Evolutionary conservation across 2,329 filamentous ascomycete species (phyloP), one percentile per base, ranked within the genome.

Genomic region (Colletotrichum echinochloae): DNA sequence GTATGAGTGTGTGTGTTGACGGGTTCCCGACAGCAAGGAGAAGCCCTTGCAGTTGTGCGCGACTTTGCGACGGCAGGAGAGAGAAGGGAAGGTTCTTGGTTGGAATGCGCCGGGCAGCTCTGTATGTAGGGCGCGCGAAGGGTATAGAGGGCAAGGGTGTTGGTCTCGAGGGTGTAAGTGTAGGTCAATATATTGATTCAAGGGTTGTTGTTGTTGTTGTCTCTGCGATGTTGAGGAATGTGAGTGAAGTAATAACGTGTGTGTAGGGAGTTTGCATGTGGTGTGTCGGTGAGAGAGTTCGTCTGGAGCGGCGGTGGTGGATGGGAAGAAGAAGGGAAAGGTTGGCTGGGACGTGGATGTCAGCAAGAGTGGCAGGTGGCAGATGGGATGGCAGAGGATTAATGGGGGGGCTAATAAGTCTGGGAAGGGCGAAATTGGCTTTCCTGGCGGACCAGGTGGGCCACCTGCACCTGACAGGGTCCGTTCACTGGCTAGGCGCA

Each of bases 311-410:
- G 52, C 44, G 62, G 62, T 66, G 46, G 59, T 30, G 41, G 41
- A 23, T 54, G 30, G 67, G 66, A 71, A 69, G 66, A 71, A 69
- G 69, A 69, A 71, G 65, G 69, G 35, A 57, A 71, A 60, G 59
- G 69, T 69, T 71, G 69, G 67, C 66, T 70, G 66, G 66, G 66
- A 60, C 64, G 63, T 70, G 46, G 67, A 70, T 61, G 44, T 57
- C 67, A 63, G 67, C 67, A n/a, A 66, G 63, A 70, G 67, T 66
- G 67, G 67, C 67, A 66, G 68, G 64, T 68, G 52, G 55, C 57
- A 59, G 65, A 68, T 63, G 65, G 68, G 68, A 68, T 57, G 65
- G 59, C 59, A 46, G 46, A 61, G 59, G 59, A 61, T 49, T 52
- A 37, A 20, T 49, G 59, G 59, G 59, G 59, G 33, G 33, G n/a